Percentiles rank a stretch among this genome's conserved stretches.
These are phyloP conservation scores for Colletotrichum sp. DNA, from an alignment of 2,329 filamentous ascomycete genomes.

Conservation along the genomic window DNA sequence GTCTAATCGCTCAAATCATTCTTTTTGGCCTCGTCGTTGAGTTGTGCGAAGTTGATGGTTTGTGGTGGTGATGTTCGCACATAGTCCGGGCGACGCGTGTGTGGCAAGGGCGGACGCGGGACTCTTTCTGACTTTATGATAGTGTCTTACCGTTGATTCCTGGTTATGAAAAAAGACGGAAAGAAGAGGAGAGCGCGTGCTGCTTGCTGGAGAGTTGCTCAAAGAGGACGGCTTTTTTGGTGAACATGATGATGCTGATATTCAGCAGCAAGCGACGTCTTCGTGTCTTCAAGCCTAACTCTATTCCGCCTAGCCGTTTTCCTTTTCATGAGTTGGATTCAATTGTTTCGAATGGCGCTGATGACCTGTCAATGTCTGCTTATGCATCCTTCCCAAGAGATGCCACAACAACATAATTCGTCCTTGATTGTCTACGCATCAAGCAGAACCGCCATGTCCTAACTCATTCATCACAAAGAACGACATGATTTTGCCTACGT, in stretches of 20 bases:
- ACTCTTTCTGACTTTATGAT: neutral
- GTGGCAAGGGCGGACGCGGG: neutral
- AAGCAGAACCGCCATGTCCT: neutral
- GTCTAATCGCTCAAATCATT: rapidly evolving
- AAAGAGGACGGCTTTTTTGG: neutral
- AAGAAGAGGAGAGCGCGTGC: neutral
- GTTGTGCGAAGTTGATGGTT: neutral
- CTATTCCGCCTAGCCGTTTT: rapidly evolving
- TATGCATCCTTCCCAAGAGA: neutral
- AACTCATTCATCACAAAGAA: neutral
- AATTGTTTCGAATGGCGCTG: neutral
- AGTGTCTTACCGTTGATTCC: neutral
- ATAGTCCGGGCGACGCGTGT: neutral
- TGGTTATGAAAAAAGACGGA: neutral
- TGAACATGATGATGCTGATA: neutral
- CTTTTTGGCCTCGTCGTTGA: neutral
- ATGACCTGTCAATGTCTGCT: neutral
- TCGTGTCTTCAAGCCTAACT: neutral
- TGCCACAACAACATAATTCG: neutral
- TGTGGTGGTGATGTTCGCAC: neutral
- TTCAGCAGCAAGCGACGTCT: neutral
- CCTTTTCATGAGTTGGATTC: neutral
- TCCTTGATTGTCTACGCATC: neutral
- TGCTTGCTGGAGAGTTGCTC: neutral
- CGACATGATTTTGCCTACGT: neutral